Conservation (phyloP, 176 grass and related monocot species). For the Secale cereale region DNA sequence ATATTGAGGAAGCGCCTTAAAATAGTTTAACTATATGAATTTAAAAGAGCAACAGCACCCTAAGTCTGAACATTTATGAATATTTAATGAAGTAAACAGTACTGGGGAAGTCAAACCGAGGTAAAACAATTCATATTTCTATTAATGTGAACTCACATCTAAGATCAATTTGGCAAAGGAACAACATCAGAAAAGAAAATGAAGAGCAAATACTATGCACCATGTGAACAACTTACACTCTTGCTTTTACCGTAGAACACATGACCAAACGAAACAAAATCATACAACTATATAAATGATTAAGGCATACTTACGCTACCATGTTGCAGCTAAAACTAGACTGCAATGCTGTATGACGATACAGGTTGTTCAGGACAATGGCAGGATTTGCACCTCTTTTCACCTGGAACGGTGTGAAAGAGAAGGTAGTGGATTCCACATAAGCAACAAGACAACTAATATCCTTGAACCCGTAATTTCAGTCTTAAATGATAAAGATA, state of each 20-base stretch:
- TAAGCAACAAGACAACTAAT: conserved; percentile 14
- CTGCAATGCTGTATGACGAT: conserved; percentile 88
- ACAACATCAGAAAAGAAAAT: conserved; percentile 6
- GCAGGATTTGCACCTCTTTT: conserved; percentile 78
- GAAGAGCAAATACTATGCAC: conserved; percentile 8
- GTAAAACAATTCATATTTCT: not conserved
- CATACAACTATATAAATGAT: not conserved
- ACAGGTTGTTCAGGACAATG: conserved; percentile 88
- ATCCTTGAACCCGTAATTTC: not conserved
- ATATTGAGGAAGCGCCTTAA: not conserved
- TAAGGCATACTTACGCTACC: conserved; percentile 75
- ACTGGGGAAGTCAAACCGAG: not conserved
- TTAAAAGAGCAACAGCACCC: not conserved
- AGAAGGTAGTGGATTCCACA: conserved; percentile 20
- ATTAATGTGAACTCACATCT: not conserved
- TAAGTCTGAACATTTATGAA: conserved; percentile 1
- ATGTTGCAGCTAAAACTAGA: conserved; percentile 99
- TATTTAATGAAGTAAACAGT: not conserved
- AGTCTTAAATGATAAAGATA: conserved; percentile 4
- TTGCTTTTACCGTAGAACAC: conserved; percentile 3
- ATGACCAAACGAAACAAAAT: not conserved
- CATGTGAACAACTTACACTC: not conserved
- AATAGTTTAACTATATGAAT: not conserved
- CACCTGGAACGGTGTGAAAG: conserved; percentile 48
- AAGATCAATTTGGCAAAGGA: conserved; percentile 2